These are phyloP conservation scores for Fusarium mangiferae DNA, from an alignment of 2,329 filamentous ascomycete genomes.

Conservation along the genomic window DNA sequence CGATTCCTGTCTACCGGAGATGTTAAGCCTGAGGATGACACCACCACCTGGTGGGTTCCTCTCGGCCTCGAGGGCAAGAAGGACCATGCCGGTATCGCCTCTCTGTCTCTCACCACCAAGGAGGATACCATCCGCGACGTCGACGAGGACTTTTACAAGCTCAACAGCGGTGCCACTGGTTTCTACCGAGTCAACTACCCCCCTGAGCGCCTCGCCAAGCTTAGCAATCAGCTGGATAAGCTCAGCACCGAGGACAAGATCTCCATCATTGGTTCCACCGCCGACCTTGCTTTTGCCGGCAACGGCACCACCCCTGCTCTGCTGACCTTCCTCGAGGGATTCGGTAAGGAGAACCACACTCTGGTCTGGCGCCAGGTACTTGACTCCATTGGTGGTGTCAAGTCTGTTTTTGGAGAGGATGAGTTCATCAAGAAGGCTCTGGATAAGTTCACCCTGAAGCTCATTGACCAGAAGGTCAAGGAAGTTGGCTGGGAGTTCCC, in stretches of 20 bases:
- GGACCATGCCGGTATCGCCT: constrained; percentile 69
- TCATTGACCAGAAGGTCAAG: constrained; percentile 79
- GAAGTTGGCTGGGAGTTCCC: constrained; percentile 87
- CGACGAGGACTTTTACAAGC: constrained; percentile 86
- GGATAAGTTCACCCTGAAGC: constrained; percentile 80
- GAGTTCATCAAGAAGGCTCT: constrained; percentile 76
- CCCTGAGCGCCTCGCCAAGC: constrained; percentile 80
- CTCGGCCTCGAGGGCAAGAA: constrained; percentile 83
- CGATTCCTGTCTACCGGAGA: constrained; percentile 94
- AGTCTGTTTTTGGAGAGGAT: constrained; percentile 86
- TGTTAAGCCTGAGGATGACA: constrained; percentile 88
- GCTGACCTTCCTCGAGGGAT: constrained; percentile 85
- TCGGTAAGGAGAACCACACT: constrained; percentile 82
- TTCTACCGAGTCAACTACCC: constrained; percentile 96
- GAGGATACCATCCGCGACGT: constrained; percentile 80
- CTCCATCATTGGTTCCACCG: constrained; percentile 88
- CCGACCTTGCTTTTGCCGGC: constrained; percentile 88
- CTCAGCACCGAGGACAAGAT: constrained; percentile 92
- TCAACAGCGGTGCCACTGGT: constrained; percentile 89
- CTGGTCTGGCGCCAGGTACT: constrained; percentile 91
- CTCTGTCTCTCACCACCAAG: constrained; percentile 78
- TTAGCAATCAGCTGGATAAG: constrained; percentile 79
- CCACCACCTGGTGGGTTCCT: constrained; percentile 95
- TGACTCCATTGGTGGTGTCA: constrained; percentile 78
- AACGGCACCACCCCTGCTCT: constrained; percentile 84